Evolutionary conservation across 2,329 filamentous ascomycete species (phyloP), one percentile per base, ranked within the genome.

Genomic region (Beauveria rudraprayagi): DNA sequence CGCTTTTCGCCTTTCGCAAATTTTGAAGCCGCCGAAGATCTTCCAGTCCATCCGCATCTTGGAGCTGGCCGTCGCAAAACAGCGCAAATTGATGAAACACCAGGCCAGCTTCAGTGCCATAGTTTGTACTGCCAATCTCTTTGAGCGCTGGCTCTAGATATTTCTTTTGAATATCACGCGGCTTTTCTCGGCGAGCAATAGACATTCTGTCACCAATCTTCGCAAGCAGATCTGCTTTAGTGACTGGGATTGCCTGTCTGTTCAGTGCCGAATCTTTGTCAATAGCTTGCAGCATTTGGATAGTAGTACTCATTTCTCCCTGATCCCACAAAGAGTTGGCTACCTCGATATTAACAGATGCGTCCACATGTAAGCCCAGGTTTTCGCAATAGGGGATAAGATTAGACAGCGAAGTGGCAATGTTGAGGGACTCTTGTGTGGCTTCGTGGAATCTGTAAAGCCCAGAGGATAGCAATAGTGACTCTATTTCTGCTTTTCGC

Each of bases 61-160:
- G 90, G 10, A 99, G 79, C 71, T 99, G 94, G 68, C 92, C 87
- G 71, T 99, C 93, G 69, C 95, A 99, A 71, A 99, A 99, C 56
- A 87, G 83, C 28, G 95, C 94, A 72, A 97, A 97, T 68, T 96
- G 91, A 70, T 97, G 92, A 68, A 92, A 97, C 1, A 97, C 94
- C 66, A 91, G 83, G 1, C 92, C 92, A 2, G 92, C 90, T 63
- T 93, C 90, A 50, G 82, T 79, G 1, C 89, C 89, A 58, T 86
- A 81, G 5, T 76, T 81, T 51, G 83, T 82, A 1, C 86, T 86
- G 67, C 85, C 88, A 8, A 99, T 78, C 69, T 95, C 90, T 66
- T 86, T 87, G 30, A 97, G 85, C 0, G 94, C 92, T 24, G 91
- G 90, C 60, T 88, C 83, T 0, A 99, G 81, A 68, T 97, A 97